phyloP scores from a whole-genome alignment of 2,329 filamentous ascomycete species.

The Hirsutella minnesotensis region DNA sequence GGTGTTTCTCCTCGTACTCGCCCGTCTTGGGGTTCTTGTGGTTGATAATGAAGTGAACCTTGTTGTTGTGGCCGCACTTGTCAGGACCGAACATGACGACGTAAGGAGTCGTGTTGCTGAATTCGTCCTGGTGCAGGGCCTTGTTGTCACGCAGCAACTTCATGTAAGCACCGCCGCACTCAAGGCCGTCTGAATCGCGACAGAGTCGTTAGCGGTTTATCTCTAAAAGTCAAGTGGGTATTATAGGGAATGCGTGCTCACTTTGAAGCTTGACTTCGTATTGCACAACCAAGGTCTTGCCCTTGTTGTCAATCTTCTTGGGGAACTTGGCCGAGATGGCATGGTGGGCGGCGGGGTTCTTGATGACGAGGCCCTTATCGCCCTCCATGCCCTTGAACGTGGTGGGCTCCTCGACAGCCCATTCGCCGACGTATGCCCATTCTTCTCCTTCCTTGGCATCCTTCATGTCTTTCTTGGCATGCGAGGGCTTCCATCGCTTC shows the following conservation, averaged over 20 bases:
- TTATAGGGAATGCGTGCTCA: slow-evolving; percentile 33
- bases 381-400: slow-evolving; percentile 87
- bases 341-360: slow-evolving; percentile 96
- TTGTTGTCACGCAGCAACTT: slow-evolving; percentile 98
- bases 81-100: slow-evolving; percentile 99
- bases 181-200: slow-evolving; percentile 60
- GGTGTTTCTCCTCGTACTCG: slow-evolving; percentile 99
- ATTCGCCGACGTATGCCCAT: slow-evolving; percentile 95
- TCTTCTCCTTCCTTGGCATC: slow-evolving; percentile 60
- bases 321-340: slow-evolving; percentile 98
- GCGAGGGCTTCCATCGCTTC: slow-evolving; percentile 81
- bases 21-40: slow-evolving; percentile 99
- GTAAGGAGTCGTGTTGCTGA: slow-evolving; percentile 93
- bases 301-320: slow-evolving; percentile 94
- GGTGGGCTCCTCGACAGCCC: slow-evolving; percentile 88
- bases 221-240: background rate
- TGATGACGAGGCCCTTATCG: slow-evolving; percentile 94
- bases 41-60: slow-evolving; percentile 97
- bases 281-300: slow-evolving; percentile 91
- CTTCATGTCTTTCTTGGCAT: slow-evolving; percentile 82
- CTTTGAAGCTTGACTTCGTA: slow-evolving; percentile 99
- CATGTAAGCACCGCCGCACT: slow-evolving; percentile 97
- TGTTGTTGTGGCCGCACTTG: slow-evolving; percentile 98
- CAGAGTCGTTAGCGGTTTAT: background rate
- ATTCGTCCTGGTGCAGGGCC: slow-evolving; percentile 92